Evolutionary conservation across 2,329 filamentous ascomycete species (phyloP).

Genomic region (Aspergillus brunneoviolaceus): DNA sequence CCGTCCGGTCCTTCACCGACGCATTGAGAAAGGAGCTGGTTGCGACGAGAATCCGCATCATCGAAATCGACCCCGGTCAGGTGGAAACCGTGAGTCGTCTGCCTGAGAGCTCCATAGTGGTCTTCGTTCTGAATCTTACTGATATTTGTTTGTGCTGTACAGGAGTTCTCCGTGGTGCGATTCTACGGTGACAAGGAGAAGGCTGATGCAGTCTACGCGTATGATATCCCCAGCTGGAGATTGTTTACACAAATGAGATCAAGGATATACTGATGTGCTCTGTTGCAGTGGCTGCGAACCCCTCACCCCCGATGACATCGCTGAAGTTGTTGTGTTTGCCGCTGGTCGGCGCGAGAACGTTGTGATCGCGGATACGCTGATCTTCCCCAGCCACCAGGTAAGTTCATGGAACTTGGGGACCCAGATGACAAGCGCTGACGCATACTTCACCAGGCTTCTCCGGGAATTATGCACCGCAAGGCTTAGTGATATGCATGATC

Average conservation of each 20-base stretch:
- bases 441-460: constrained; percentile 17
- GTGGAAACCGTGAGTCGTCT: constrained; percentile 71
- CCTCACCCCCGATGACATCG: constrained; percentile 85
- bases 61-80: constrained; percentile 87
- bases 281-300: constrained; percentile 68
- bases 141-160: neutral
- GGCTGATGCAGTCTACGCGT: constrained; percentile 87
- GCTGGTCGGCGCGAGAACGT: constrained; percentile 85
- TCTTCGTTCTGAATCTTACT: constrained; percentile 4
- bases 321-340: constrained; percentile 84
- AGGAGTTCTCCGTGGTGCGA: constrained; percentile 85
- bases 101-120: too few relatives aligned
- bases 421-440: neutral
- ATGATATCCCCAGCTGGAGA: constrained; percentile 36
- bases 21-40: constrained; percentile 80
- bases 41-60: constrained; percentile 74
- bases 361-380: constrained; percentile 79
- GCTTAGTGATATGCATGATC: neutral
- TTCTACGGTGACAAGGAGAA: constrained; percentile 87
- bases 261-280: neutral
- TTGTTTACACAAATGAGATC: neutral
- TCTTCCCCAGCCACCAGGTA: constrained; percentile 90
- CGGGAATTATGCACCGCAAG: constrained; percentile 14
- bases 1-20: constrained; percentile 81
- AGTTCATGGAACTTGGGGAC: constrained; percentile 26